phyloP scores from a whole-genome alignment of 140 eudicot species.

The Stevia rebaudiana region DNA sequence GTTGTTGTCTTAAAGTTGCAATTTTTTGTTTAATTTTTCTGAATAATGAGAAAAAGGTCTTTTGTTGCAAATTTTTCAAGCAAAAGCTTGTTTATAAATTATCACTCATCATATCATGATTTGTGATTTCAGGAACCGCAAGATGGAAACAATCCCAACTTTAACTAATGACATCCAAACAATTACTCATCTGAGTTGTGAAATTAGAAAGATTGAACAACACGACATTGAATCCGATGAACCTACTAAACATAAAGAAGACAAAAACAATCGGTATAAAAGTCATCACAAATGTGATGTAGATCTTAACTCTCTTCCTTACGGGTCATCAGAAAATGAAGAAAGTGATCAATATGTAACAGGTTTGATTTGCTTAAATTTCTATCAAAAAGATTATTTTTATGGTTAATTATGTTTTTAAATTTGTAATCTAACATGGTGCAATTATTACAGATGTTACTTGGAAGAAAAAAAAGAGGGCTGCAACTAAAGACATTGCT shows the following conservation, averaged over 20 bases:
- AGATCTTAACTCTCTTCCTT: slow-evolving; percentile 47
- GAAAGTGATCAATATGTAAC: slow-evolving; percentile 35
- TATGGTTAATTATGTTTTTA: not conserved
- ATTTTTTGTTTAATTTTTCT: too few species aligned
- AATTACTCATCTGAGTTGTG: slow-evolving; percentile 22
- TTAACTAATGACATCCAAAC: slow-evolving; percentile 38
- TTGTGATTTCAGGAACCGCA: slow-evolving; percentile 34
- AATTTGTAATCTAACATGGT: slow-evolving; percentile 3
- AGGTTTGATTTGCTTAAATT: slow-evolving; percentile 43
- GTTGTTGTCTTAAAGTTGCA: too few species aligned
- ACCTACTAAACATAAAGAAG: slow-evolving; percentile 19
- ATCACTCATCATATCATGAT: not conserved
- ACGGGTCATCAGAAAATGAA: slow-evolving; percentile 26
- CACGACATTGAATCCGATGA: slow-evolving; percentile 24
- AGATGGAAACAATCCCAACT: slow-evolving; percentile 36
- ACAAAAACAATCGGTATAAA: slow-evolving; percentile 18
- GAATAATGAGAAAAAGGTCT: not conserved
- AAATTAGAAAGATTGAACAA: slow-evolving; percentile 6
- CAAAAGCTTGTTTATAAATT: not conserved
- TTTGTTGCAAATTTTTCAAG: not conserved
- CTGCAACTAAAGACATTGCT: slow-evolving; percentile 41
- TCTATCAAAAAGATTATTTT: too few species aligned
- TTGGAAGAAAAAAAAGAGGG: slow-evolving; percentile 45
- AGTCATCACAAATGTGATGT: slow-evolving; percentile 28
- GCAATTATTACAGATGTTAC: slow-evolving; percentile 24